Evolutionary conservation across 306 rosid genomes (phyloP), one percentile per base, ranked within the genome.

Genomic region (Quercus variabilis): DNA sequence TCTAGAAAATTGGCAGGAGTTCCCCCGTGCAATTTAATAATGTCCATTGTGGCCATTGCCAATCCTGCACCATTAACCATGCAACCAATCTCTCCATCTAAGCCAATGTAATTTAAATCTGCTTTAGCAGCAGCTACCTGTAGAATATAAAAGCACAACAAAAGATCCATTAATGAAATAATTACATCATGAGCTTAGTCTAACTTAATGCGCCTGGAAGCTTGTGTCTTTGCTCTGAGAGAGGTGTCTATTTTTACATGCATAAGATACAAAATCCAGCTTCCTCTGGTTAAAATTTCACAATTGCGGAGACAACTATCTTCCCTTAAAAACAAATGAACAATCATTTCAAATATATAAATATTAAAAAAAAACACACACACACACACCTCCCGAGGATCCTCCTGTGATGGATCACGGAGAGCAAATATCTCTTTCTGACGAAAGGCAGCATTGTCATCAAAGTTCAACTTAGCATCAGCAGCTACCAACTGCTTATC

Each of bases 61-160:
- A 95, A 85, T 78, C 99, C 99, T 49, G 98, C 99, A 55, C 99
- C 99, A 86, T 95, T 95, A 85, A 95, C 99, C 99, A 95, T 95
- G 90, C 99, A 95, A 69, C 99, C 99, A 83, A 95, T 95, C 85
- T 95, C 99, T 79, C 99, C 99, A 87, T 95, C 99, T 71, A 95
- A 87, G 28, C 99, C 99, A 79, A 95, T 95, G 68, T 95, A 95
- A 82, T 95, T 95, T 77, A 95, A 86, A 85, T 95, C 98, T 62
- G 97, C 99, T 83, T 93, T 90, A 74, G 97, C 97, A 80, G 99
- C 99, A 80, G 86, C 73, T 72, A 93, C 99, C 99, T 95, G 92
- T 76, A 43, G 49, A 85, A 54, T 80, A 74, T 51, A 82, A 81
- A 38, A 85, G 63, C 71, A 78, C 63, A 76, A 57, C n/a, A 75